Evolutionary conservation across 176 grass and related monocot species (phyloP).

Genomic region (Saccharum officinarum): DNA sequence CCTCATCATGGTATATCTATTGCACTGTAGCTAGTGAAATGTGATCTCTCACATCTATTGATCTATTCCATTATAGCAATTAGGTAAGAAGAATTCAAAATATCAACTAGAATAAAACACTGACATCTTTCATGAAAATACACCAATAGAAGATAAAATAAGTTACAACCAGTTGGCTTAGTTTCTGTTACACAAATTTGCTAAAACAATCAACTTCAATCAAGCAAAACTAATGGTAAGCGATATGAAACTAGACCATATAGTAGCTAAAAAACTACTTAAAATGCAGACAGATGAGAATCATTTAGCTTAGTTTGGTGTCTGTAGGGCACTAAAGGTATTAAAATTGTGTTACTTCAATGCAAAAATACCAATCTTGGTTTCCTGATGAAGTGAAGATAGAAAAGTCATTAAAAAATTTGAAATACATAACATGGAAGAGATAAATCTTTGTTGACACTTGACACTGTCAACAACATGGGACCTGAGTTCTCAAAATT

Average conservation of each 20-base stretch:
- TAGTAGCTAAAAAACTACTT: neutral
- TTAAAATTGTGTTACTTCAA: neutral
- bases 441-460: neutral
- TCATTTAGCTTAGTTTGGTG: conserved; percentile 3
- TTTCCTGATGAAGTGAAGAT: neutral
- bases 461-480: neutral
- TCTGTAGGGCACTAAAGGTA: neutral
- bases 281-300: neutral
- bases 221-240: neutral
- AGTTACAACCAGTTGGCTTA: neutral
- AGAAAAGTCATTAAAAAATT: neutral
- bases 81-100: conserved; percentile 1
- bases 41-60: neutral
- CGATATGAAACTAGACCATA: neutral
- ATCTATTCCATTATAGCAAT: neutral
- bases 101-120: neutral
- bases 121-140: conserved; percentile 3
- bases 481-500: neutral
- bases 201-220: neutral
- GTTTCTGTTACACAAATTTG: neutral
- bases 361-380: neutral
- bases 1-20: neutral
- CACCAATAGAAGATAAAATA: neutral
- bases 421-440: neutral
- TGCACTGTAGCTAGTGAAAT: neutral